Conservation (phyloP, 2,329 filamentous ascomycete genomes). For the Pestalotiopsis fici region DNA sequence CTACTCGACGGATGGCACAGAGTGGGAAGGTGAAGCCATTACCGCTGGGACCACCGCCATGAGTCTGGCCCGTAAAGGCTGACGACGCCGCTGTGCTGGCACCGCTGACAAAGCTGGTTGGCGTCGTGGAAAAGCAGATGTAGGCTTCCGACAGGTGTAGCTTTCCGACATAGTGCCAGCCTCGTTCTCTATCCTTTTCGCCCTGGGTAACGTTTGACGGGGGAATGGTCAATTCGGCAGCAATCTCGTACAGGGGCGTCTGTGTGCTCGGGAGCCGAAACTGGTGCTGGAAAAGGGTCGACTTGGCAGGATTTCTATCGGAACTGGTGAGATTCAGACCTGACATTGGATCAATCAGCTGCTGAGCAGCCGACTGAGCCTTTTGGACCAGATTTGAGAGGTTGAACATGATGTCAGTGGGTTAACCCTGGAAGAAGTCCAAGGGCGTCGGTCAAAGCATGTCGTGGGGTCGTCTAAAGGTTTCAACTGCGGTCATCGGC, state of each 20-base stretch:
- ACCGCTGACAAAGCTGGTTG: conserved; percentile 80
- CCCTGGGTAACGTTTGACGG: conserved; percentile 69
- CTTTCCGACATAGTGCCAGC: conserved; percentile 89
- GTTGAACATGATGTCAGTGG: conserved; percentile 54
- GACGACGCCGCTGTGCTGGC: conserved; percentile 80
- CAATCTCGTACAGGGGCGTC: conserved; percentile 93
- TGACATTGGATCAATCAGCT: conserved; percentile 87
- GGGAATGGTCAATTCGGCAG: conserved; percentile 88
- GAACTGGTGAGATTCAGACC: conserved; percentile 71
- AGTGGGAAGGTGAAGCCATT: conserved; percentile 96
- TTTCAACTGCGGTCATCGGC: conserved; percentile 7
- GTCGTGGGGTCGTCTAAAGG: neutral
- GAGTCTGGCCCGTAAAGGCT: conserved; percentile 87
- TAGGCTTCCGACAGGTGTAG: conserved; percentile 93
- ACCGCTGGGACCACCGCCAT: conserved; percentile 87
- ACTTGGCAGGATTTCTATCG: conserved; percentile 85
- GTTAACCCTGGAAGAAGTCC: conserved; percentile 24
- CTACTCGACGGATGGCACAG: conserved; percentile 87
- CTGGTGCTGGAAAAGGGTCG: conserved; percentile 90
- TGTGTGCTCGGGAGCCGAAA: conserved; percentile 93
- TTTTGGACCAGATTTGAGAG: conserved; percentile 85
- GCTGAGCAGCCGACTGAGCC: conserved; percentile 69
- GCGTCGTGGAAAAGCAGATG: conserved; percentile 94
- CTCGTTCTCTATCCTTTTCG: conserved; percentile 70
- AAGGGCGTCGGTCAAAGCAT: conserved; percentile 18